These are phyloP conservation scores for Aspergillus pseudoglaucus DNA, from an alignment of 2,329 filamentous ascomycete genomes.

Conservation along the genomic window DNA sequence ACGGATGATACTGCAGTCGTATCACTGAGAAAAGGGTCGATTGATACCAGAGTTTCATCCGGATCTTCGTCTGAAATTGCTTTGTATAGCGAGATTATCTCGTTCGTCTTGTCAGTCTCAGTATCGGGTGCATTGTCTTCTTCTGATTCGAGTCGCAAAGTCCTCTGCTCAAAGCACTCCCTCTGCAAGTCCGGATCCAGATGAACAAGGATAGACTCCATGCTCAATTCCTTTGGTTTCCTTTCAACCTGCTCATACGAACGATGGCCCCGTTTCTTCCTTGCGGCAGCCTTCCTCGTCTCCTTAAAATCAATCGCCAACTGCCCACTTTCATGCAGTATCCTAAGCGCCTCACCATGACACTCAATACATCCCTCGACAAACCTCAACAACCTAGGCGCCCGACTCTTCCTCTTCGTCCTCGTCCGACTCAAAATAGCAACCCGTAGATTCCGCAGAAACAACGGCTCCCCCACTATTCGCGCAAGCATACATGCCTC, in stretches of 20 bases:
- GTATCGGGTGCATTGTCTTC: not conserved
- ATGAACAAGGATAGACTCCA: not conserved
- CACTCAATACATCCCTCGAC: slow-evolving; percentile 23
- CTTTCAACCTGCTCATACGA: not conserved
- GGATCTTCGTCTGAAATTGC: not conserved
- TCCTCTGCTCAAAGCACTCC: not conserved
- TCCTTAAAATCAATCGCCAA: slow-evolving; percentile 10
- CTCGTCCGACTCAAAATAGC: slow-evolving; percentile 25
- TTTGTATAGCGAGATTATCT: not conserved
- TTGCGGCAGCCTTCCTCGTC: slow-evolving; percentile 12
- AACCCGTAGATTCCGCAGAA: slow-evolving; percentile 24
- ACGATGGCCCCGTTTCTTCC: slow-evolving; percentile 3
- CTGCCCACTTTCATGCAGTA: slow-evolving; percentile 11
- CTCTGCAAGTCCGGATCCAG: not conserved
- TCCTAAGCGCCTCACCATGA: slow-evolving; percentile 6
- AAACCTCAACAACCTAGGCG: slow-evolving; percentile 22
- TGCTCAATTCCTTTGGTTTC: not conserved
- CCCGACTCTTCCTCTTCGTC: slow-evolving; percentile 14
- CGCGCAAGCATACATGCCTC: slow-evolving; percentile 33
- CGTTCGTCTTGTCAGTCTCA: not conserved
- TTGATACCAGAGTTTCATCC: too few species aligned
- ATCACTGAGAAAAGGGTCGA: too few species aligned
- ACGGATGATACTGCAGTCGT: not conserved
- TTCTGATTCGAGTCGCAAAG: not conserved
- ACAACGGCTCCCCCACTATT: slow-evolving; percentile 18